Base-by-base conservation (phyloP, 2,329 filamentous ascomycete species). In the Aspergillus tubingensis region DNA sequence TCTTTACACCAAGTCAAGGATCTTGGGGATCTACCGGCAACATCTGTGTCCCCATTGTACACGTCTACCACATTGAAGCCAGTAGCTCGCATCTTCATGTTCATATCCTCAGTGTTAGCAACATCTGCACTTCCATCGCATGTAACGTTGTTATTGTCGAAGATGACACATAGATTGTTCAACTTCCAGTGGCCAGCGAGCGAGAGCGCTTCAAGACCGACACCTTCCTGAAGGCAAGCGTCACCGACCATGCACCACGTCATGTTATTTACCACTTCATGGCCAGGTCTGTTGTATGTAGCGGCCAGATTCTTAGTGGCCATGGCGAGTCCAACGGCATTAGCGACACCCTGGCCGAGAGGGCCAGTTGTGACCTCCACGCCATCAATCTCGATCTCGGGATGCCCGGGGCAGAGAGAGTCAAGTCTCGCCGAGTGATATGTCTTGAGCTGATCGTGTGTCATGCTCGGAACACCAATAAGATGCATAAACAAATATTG, bases 111-210 rank as follows among this genome's bases (percentile, higher is more conserved):
- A 0, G 79, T 83, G 62, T 84, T 85, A 1, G 79, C 79, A 32
- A 81, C 74, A 68, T 86, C 83, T 2, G 86, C 79, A 2, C 78
- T 80, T 1, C 85, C 85, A 59, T 86, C 85, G 65, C 84, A 86
- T 3, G 84, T 86, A 50, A 87, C 76, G 65, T 85, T 81, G 68
- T 87, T 86, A 71, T 87, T 86, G 64, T 87, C 85, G 64, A 86
- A 87, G 50, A 86, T 82, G 27, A 87, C 72, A 4, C 80, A 80
- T 1, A 87, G 72, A 68, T 87, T 87, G 72, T 83, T 81, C 8
- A 87, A 74, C 63, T 77, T 79, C 70, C 80, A 76, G 63, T 86
- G 84, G 36, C 84, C 84, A 48, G 82, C 79, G 6, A 86, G 78
- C 2, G 80, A 80, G 52, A 87, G 80, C 0, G 85, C 81, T 68